Percentiles rank a stretch among this genome's conserved stretches.
Evolutionary conservation across 2,329 filamentous ascomycete genomes (phyloP).

Genomic region (Seiridium cupressi): DNA sequence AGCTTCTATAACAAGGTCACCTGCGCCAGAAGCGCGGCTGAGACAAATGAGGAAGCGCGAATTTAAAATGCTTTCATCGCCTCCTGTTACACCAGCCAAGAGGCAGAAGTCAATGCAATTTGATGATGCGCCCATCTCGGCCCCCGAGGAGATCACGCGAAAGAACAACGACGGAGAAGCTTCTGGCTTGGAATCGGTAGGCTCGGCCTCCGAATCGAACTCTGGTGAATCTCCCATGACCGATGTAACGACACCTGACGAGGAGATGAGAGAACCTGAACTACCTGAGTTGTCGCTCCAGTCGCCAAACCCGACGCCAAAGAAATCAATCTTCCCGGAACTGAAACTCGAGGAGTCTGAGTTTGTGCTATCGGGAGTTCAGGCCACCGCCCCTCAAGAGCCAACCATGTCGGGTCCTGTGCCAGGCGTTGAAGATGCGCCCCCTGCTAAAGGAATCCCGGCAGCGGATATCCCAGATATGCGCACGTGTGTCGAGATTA

Average conservation of each 20-base stretch:
- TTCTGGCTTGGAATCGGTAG: slow-evolving; percentile 21
- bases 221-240: slow-evolving; percentile 31
- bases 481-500: background rate
- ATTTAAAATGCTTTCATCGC: slow-evolving; percentile 45
- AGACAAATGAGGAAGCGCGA: slow-evolving; percentile 41
- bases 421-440: background rate
- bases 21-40: slow-evolving; percentile 21
- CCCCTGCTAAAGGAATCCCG: slow-evolving; percentile 8
- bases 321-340: slow-evolving; percentile 22
- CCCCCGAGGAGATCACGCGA: slow-evolving; percentile 30
- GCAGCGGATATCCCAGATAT: background rate
- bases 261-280: slow-evolving; percentile 40
- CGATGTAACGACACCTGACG: slow-evolving; percentile 50
- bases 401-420: background rate
- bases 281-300: slow-evolving; percentile 23
- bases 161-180: slow-evolving; percentile 34
- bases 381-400: background rate
- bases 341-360: slow-evolving; percentile 33
- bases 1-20: slow-evolving; percentile 33
- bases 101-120: slow-evolving; percentile 37
- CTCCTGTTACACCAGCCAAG: slow-evolving; percentile 55
- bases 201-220: slow-evolving; percentile 28
- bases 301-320: slow-evolving; percentile 31
- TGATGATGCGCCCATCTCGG: slow-evolving; percentile 25
- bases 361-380: slow-evolving; percentile 19